Evolutionary conservation across 192 early-diverging fungal genomes (phyloP).

Genomic region (Lobosporangium transversale): DNA sequence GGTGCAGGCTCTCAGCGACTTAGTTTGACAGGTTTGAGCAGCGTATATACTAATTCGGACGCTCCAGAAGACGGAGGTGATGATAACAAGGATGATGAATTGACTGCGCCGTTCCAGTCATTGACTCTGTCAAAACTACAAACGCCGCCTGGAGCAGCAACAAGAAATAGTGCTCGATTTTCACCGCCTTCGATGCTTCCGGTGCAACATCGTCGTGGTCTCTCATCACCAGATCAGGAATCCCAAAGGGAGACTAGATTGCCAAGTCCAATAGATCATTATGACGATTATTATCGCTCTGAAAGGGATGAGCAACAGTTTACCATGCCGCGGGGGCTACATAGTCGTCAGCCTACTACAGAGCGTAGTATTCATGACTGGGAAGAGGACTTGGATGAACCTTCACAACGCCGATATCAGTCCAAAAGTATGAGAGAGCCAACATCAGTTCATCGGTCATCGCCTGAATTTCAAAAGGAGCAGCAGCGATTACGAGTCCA

Average conservation of each 20-base stretch:
- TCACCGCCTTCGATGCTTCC: slow-evolving; percentile 10
- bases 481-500: slow-evolving; percentile 26
- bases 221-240: neutral
- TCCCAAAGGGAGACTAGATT: neutral
- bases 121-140: slow-evolving; percentile 9
- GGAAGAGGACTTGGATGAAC: slow-evolving; percentile 1
- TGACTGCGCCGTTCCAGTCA: neutral
- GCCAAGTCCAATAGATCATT: slow-evolving; percentile 10
- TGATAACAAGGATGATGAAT: neutral
- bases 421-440: neutral
- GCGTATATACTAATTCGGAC: slow-evolving; percentile 8
- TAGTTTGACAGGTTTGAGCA: slow-evolving; percentile 19
- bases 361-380: slow-evolving; percentile 20
- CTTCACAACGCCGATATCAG: neutral
- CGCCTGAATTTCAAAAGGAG: slow-evolving; percentile 21
- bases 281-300: slow-evolving; percentile 8
- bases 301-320: slow-evolving; percentile 11
- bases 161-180: too few relatives aligned
- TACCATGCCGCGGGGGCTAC: neutral
- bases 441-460: neutral
- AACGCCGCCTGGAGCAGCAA: neutral
- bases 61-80: neutral
- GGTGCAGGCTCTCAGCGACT: slow-evolving; percentile 1
- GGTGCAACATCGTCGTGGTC: slow-evolving; percentile 6
- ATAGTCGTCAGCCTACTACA: neutral